Evolutionary conservation across 225 moss, liverwort and hornwort genomes (phyloP).

Genomic region (Marchantia polymorpha): DNA sequence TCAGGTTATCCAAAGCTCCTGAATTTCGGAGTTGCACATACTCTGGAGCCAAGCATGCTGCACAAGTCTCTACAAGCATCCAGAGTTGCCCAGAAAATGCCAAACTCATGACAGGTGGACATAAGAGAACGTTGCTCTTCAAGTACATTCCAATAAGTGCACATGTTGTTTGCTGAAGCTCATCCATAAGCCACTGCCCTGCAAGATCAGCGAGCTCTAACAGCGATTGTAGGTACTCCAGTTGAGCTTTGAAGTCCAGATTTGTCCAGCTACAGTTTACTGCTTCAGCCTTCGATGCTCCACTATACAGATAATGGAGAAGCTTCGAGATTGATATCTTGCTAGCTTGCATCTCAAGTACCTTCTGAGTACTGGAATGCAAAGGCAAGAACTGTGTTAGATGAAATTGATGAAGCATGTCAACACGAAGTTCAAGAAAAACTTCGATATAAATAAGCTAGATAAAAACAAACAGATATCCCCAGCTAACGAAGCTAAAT

Average conservation of each 20-base stretch:
- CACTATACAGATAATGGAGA: constrained; percentile 55
- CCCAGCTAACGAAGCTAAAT: too few species aligned
- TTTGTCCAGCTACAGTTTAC: constrained; percentile 69
- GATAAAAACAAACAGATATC: neutral
- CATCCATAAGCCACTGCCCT: constrained; percentile 53
- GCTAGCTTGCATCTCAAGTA: constrained; percentile 42
- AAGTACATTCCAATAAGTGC: constrained; percentile 49
- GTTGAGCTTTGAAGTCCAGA: constrained; percentile 46
- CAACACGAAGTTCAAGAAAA: neutral
- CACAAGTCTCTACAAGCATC: constrained; percentile 58
- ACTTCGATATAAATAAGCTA: neutral
- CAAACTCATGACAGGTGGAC: constrained; percentile 49
- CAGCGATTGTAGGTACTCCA: constrained; percentile 47
- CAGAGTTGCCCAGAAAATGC: constrained; percentile 59
- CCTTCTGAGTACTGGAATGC: constrained; percentile 48
- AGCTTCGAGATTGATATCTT: constrained; percentile 43
- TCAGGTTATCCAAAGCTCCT: constrained; percentile 58
- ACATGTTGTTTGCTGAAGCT: constrained; percentile 52
- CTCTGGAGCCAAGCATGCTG: constrained; percentile 48
- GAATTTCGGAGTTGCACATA: constrained; percentile 52
- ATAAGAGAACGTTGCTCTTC: constrained; percentile 52
- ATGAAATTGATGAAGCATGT: neutral
- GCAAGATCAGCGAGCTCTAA: constrained; percentile 63
- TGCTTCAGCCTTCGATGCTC: constrained; percentile 41
- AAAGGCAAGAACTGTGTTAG: neutral